phyloP scores from a whole-genome alignment of 1,284 basidiomycete genomes.

The Cutaneotrichosporon daszewskae region DNA sequence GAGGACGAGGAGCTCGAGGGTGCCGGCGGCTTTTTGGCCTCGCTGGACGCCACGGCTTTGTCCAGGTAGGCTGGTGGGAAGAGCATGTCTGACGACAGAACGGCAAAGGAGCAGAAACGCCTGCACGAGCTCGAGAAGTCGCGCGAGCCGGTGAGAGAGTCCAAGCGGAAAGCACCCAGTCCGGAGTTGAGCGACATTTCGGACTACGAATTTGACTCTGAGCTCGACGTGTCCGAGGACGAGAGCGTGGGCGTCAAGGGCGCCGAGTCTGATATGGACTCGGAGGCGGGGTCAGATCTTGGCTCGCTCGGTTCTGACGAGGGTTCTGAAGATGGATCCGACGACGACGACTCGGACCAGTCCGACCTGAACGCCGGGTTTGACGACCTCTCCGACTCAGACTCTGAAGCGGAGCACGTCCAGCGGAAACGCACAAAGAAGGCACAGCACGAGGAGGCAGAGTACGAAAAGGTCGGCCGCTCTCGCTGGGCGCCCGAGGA shows the following conservation, averaged over 20 bases:
- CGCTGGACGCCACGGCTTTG: constrained; percentile 35
- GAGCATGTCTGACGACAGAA: constrained; percentile 18
- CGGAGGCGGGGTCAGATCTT: constrained; percentile 2
- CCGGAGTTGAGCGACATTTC: constrained; percentile 26
- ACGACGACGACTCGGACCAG: constrained; percentile 20
- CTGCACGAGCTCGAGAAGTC: constrained; percentile 42
- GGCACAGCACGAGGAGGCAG: constrained; percentile 35
- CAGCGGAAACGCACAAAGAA: constrained; percentile 25
- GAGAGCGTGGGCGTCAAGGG: constrained; percentile 37
- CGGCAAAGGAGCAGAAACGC: constrained; percentile 45
- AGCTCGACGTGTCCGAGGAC: constrained; percentile 30
- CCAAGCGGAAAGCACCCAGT: constrained; percentile 29
- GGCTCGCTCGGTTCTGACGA: constrained; percentile 13
- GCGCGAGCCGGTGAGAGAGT: constrained; percentile 34
- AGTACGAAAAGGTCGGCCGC: constrained; percentile 36
- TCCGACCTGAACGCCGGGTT: constrained; percentile 14
- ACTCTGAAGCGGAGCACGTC: constrained; percentile 12
- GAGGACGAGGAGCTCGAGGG: constrained; percentile 23
- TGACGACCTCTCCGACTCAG: constrained; percentile 18
- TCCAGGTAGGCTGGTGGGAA: constrained; percentile 23
- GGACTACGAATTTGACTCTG: constrained; percentile 42
- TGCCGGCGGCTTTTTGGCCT: constrained; percentile 32
- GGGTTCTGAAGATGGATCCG: constrained; percentile 17
- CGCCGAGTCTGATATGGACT: constrained; percentile 24
- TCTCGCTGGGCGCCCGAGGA: constrained; percentile 27